A percentile compares a stretch with the other conserved stretches of the same genome.
Conservation (phyloP, 805 yeast species). For the Myxozyma kluyveri region DNA sequence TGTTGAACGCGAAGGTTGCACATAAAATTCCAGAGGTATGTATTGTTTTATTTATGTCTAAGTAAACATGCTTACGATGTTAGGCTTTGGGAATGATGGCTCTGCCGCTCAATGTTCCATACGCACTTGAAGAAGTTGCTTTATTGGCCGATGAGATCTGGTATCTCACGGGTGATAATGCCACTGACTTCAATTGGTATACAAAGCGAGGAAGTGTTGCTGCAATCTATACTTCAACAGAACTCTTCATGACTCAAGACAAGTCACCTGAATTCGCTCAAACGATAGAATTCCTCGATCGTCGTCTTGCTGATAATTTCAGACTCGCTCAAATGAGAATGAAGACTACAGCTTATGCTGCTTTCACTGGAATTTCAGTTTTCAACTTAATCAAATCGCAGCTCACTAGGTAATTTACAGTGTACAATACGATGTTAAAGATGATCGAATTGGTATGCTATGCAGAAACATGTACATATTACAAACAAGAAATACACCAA, state of each 20-base stretch:
- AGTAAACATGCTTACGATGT: background rate
- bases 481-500: background rate
- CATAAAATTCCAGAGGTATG: slow-evolving; percentile 40
- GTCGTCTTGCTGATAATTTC: slow-evolving; percentile 54
- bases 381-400: slow-evolving; percentile 71
- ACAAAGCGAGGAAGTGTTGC: slow-evolving; percentile 73
- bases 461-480: slow-evolving; percentile 2
- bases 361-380: slow-evolving; percentile 63
- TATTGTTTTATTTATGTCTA: slow-evolving; percentile 34
- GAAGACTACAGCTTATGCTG: slow-evolving; percentile 70
- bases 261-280: slow-evolving; percentile 51
- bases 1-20: slow-evolving; percentile 50
- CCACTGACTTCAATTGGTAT: slow-evolving; percentile 88
- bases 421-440: background rate
- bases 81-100: slow-evolving; percentile 60
- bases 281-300: slow-evolving; percentile 64
- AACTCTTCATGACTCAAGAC: slow-evolving; percentile 78
- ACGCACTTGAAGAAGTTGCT: slow-evolving; percentile 65
- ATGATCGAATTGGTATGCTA: slow-evolving; percentile 3
- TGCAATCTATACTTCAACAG: slow-evolving; percentile 65
- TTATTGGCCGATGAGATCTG: slow-evolving; percentile 79
- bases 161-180: slow-evolving; percentile 70
- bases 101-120: slow-evolving; percentile 58
- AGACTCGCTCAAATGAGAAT: slow-evolving; percentile 59
- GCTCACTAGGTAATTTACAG: slow-evolving; percentile 39